Conservation (phyloP, 495 filamentous ascomycete genomes). For the Lasiosphaeria miniovina region DNA sequence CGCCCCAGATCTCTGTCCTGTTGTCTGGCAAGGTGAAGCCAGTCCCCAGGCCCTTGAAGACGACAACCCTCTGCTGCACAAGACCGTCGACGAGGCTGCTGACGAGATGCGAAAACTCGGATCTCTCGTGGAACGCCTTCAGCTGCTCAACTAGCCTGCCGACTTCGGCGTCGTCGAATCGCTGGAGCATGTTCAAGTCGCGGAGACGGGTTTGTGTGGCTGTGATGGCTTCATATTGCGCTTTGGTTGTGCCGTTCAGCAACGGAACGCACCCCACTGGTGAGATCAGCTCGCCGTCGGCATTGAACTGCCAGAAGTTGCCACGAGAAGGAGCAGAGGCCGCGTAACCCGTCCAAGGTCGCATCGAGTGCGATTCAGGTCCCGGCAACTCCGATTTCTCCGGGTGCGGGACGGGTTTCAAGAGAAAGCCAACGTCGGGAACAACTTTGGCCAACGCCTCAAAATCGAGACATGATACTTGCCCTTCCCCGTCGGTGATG, state of each 20-base stretch:
- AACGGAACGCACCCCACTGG: constrained; percentile 23
- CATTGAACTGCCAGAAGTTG: constrained; percentile 23
- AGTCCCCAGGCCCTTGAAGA: constrained; percentile 25
- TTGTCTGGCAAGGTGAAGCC: constrained; percentile 28
- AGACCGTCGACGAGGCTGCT: constrained; percentile 21
- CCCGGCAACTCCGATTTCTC: not conserved
- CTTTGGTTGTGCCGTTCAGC: constrained; percentile 6
- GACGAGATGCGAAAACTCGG: constrained; percentile 12
- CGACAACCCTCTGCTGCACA: constrained; percentile 7
- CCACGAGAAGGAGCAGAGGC: constrained; percentile 11
- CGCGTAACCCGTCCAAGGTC: constrained; percentile 9
- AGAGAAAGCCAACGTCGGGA: constrained; percentile 12
- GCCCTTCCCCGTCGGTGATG: not conserved
- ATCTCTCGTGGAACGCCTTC: constrained; percentile 10
- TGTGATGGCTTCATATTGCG: constrained; percentile 20
- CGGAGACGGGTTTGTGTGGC: constrained; percentile 21
- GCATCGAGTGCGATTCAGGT: not conserved
- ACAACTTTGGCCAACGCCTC: constrained; percentile 10
- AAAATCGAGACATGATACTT: constrained; percentile 18
- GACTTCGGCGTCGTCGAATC: constrained; percentile 17
- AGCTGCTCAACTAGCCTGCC: constrained; percentile 22
- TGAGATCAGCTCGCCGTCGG: constrained; percentile 15
- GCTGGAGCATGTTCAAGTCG: constrained; percentile 24
- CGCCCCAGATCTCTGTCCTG: constrained; percentile 23
- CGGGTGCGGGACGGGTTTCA: not conserved